Evolutionary conservation across 1,284 basidiomycete species (phyloP).

Genomic region (Erythrobasidium hasegawianum): DNA sequence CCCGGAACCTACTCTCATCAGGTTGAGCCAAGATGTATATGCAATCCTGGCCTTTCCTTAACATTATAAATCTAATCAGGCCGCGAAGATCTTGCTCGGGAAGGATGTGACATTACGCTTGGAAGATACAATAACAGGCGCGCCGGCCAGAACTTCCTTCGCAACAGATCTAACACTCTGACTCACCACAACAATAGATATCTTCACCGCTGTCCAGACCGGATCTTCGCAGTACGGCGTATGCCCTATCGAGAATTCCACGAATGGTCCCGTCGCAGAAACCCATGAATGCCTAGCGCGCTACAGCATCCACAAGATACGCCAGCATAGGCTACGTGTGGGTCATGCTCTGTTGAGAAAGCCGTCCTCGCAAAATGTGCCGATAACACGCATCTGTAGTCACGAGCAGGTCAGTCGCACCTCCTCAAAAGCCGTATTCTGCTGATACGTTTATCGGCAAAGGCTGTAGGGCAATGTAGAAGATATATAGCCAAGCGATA

Average conservation of each 20-base stretch:
- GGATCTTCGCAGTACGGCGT: constrained; percentile 32
- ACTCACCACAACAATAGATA: constrained; percentile 30
- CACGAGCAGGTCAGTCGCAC: constrained; percentile 42
- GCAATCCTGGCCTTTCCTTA: too few relatives aligned
- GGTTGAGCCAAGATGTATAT: constrained; percentile 7
- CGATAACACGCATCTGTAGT: constrained; percentile 39
- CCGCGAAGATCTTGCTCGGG: not conserved
- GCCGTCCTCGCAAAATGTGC: not conserved
- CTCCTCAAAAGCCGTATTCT: too few relatives aligned
- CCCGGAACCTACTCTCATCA: constrained; percentile 45
- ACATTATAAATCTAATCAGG: too few relatives aligned
- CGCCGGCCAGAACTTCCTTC: not conserved
- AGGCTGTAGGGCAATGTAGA: constrained; percentile 43
- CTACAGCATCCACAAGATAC: constrained; percentile 32
- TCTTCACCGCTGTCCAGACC: constrained; percentile 37
- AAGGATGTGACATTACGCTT: constrained; percentile 21
- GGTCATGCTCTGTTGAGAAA: constrained; percentile 41
- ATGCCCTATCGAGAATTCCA: constrained; percentile 44
- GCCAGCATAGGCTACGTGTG: constrained; percentile 37
- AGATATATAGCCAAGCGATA: constrained; percentile 36
- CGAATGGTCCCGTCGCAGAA: constrained; percentile 42
- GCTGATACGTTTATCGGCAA: not conserved
- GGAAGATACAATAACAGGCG: constrained; percentile 12
- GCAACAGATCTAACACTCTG: not conserved
- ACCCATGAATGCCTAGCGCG: constrained; percentile 37